These are phyloP conservation scores for Lecanosticta acicola DNA, from an alignment of 2,329 filamentous ascomycete species.

Conservation along the genomic window DNA sequence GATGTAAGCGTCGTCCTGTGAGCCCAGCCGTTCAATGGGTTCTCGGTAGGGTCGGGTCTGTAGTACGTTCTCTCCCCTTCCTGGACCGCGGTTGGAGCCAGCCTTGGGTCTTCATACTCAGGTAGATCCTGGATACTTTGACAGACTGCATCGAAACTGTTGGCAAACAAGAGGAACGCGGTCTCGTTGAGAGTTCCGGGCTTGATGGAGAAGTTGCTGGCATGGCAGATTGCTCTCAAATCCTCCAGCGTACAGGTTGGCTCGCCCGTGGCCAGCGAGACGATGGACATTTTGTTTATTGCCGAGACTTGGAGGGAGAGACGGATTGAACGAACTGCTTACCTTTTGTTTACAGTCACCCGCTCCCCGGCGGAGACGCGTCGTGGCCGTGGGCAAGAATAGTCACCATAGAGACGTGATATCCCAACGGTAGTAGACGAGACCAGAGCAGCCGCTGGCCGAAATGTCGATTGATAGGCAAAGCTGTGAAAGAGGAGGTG, in stretches of 20 bases:
- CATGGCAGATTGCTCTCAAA: conserved; percentile 18
- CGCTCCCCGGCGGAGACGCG: background rate
- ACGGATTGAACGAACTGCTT: background rate
- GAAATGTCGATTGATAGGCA: background rate
- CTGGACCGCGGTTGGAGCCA: conserved; percentile 27
- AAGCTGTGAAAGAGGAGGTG: too few relatives aligned
- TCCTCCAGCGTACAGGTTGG: conserved; percentile 26
- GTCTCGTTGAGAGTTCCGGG: conserved; percentile 19
- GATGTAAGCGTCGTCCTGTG: conserved; percentile 33
- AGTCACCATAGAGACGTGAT: too few relatives aligned
- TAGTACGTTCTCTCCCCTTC: conserved; percentile 22
- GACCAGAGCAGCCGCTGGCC: background rate
- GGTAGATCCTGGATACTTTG: conserved; percentile 28
- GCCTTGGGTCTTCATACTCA: conserved; percentile 36
- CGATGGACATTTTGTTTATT: conserved; percentile 23
- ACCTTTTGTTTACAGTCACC: background rate
- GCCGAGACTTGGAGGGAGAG: background rate
- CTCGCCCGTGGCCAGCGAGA: conserved; percentile 24
- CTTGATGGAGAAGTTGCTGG: conserved; percentile 23
- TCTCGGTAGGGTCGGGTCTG: conserved; percentile 28
- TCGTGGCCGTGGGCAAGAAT: too few relatives aligned
- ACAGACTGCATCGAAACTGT: conserved; percentile 27
- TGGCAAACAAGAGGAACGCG: conserved; percentile 25
- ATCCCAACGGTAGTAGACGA: too few relatives aligned
- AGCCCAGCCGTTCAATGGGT: conserved; percentile 43